Evolutionary conservation across 352 stramenopile genomes (phyloP), one percentile per base, ranked within the genome.

Genomic region (Globisporangium nunn): DNA sequence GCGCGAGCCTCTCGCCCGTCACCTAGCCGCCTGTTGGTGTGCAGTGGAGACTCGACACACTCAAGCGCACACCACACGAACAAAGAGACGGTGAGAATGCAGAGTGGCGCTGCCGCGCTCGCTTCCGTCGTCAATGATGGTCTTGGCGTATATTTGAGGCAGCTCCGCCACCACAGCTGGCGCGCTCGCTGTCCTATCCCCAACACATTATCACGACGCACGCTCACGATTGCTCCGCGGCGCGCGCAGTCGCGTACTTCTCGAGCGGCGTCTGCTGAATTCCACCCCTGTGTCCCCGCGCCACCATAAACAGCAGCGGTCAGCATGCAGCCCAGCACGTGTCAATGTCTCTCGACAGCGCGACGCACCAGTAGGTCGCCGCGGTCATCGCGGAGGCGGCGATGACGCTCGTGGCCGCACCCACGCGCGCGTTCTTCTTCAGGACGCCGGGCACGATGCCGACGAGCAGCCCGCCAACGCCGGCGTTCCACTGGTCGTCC

Each of bases 361-460:
- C 45, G 49, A 63, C 78, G 56, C 63, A 93, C 82, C 82, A 93
- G 75, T 65, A 93, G n/a, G 76, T 70, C 0, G 72, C 59, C 29
- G 78, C 78, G 8, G 66, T 62, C 75, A 89, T 87, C 29, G 62
- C 69, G 7, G 51, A 58, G 45, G 63, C 78, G 46, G 70, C 59
- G 43, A 69, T 63, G 56, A 88, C 48, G 52, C 80, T 74, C 6
- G 81, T 67, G 17, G 56, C 77, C n/a, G 63, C 68, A 49, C 63
- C 78, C 28, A 90, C 61, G 48, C 82, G 82, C 45, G 81, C 74
- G 70, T 85, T 95, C 69, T 87, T 79, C 67, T 81, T 84, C 51
- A 91, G 55, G 12, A 95, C 76, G 23, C 70, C 85, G 0, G 83
- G 79, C 55, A 95, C 74, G 44, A 85, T 44, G 53, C 85, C 85